Evolutionary conservation across 78 protist species (phyloP).

Genomic region (Blattamonas nauphoetae): DNA sequence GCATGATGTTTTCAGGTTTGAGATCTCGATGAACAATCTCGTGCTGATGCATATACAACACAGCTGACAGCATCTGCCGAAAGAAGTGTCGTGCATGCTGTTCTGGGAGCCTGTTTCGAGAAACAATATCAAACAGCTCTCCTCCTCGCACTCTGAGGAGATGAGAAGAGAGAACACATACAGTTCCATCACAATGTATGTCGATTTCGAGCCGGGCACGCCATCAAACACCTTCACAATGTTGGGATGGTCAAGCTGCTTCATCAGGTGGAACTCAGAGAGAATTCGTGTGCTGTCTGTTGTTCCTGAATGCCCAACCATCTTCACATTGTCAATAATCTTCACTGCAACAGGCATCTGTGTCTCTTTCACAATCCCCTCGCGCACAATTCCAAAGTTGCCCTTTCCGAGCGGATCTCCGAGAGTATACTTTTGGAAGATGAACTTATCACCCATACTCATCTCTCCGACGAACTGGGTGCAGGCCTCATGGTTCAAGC

Average conservation of each 20-base stretch:
- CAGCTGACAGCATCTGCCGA: constrained; percentile 17
- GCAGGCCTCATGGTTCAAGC: neutral
- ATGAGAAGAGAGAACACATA: neutral
- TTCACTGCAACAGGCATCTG: neutral
- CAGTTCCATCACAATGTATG: constrained; percentile 13
- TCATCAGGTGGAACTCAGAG: constrained; percentile 7
- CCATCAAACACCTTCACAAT: constrained; percentile 5
- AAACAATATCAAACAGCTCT: constrained; percentile 14
- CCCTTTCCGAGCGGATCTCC: neutral
- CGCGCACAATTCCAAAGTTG: neutral
- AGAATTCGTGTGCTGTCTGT: neutral
- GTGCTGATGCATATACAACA: constrained; percentile 13
- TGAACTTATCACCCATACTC: neutral
- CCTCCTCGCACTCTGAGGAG: constrained; percentile 13
- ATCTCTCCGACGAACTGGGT: neutral
- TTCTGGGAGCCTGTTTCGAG: neutral
- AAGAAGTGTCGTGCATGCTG: neutral
- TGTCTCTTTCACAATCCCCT: neutral
- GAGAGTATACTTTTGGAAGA: neutral
- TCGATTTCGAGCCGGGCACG: neutral
- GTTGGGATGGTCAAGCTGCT: constrained; percentile 19
- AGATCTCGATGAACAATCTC: constrained; percentile 35
- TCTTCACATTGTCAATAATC: neutral
- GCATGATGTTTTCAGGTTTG: constrained; percentile 30
- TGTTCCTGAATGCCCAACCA: neutral